Percentiles rank a stretch among this genome's conserved stretches.
phyloP scores from a whole-genome alignment of 345 rosid species.

The Dipteronia sinensis region DNA sequence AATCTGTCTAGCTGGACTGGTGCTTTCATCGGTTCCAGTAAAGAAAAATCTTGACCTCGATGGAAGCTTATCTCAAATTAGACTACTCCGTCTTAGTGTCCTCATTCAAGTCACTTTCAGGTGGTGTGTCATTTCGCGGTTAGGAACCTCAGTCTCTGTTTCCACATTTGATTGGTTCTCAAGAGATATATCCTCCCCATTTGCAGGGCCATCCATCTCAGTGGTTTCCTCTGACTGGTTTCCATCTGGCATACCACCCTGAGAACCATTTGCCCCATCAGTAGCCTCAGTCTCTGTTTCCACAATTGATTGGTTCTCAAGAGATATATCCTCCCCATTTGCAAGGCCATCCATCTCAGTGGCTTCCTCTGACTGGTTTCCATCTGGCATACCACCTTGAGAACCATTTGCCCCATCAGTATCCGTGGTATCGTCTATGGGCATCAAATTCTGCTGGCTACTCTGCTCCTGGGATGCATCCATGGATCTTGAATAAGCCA shows the following conservation, averaged over 20 bases:
- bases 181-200: slow-evolving; percentile 30
- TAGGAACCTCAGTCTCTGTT: slow-evolving; percentile 22
- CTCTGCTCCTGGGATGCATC: slow-evolving; percentile 1
- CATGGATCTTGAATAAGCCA: slow-evolving; percentile 32
- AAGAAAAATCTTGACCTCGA: not conserved
- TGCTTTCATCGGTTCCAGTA: not conserved
- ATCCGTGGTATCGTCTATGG: slow-evolving; percentile 29
- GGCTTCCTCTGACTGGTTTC: slow-evolving; percentile 33
- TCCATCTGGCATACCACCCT: slow-evolving; percentile 17
- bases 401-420: slow-evolving; percentile 40
- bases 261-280: slow-evolving; percentile 35
- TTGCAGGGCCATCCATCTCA: slow-evolving; percentile 30
- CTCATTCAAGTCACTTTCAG: slow-evolving; percentile 33
- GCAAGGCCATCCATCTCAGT: slow-evolving; percentile 31
- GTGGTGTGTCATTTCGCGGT: slow-evolving; percentile 10
- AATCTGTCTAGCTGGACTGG: not conserved
- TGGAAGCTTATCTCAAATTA: not conserved
- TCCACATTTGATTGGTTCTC: slow-evolving; percentile 23
- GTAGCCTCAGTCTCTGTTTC: slow-evolving; percentile 26
- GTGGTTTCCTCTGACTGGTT: slow-evolving; percentile 35
- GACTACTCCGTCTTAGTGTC: slow-evolving; percentile 24
- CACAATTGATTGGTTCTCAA: slow-evolving; percentile 13
- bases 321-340: slow-evolving; percentile 34
- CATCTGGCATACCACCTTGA: slow-evolving; percentile 15
- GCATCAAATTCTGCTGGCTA: slow-evolving; percentile 19